Conservation (phyloP, 2,329 filamentous ascomycete species). For the Penicillium sp. region DNA sequence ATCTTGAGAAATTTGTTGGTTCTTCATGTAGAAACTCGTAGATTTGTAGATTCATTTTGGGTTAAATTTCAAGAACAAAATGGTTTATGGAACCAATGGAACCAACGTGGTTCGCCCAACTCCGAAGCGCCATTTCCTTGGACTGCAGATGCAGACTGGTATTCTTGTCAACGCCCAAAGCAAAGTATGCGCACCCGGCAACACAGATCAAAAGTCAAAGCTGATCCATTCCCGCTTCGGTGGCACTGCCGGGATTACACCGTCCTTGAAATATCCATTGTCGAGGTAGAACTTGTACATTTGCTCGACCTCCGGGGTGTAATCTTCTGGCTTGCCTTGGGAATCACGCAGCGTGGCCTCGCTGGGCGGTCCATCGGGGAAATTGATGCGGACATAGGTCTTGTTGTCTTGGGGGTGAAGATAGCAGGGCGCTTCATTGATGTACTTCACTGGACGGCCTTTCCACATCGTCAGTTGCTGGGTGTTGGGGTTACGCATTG, state of each 20-base stretch:
- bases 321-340: slow-evolving; percentile 51
- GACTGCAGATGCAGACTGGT: neutral
- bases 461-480: slow-evolving; percentile 56
- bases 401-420: slow-evolving; percentile 51
- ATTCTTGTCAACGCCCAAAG: neutral
- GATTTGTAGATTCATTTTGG: neutral
- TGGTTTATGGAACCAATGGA: neutral
- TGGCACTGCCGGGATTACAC: slow-evolving; percentile 69
- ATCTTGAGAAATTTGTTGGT: slow-evolving; percentile 22
- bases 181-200: neutral
- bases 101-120: neutral
- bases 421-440: slow-evolving; percentile 48
- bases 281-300: slow-evolving; percentile 62
- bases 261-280: slow-evolving; percentile 63
- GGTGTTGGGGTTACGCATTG: slow-evolving; percentile 31
- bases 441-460: slow-evolving; percentile 58
- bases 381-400: slow-evolving; percentile 63
- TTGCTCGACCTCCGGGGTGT: slow-evolving; percentile 51
- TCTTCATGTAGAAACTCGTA: neutral
- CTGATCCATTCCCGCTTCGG: slow-evolving; percentile 69
- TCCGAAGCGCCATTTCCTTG: neutral
- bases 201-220: slow-evolving; percentile 60
- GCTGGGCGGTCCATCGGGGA: slow-evolving; percentile 62
- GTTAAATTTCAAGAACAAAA: neutral
- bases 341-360: slow-evolving; percentile 41